phyloP scores from a whole-genome alignment of 164 flowering plant genomes.

The Vitis rotundifolia region DNA sequence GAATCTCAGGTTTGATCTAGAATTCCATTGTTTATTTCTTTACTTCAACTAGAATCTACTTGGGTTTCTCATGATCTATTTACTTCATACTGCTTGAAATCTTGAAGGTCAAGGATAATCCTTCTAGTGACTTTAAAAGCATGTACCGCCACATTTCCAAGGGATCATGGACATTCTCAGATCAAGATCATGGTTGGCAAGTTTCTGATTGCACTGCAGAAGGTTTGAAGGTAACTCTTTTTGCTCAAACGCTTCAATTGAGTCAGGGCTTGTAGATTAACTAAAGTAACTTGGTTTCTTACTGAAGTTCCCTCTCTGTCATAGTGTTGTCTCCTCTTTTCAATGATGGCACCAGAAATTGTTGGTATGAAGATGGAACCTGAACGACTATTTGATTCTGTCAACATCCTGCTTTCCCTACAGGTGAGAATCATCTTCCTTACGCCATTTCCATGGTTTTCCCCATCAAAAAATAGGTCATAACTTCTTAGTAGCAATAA shows the following conservation, averaged over 20 bases:
- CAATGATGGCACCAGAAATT: slow-evolving; percentile 48
- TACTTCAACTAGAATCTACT: no score
- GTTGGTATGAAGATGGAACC: slow-evolving; percentile 49
- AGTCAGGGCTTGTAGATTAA: neutral
- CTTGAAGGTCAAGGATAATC: slow-evolving; percentile 45
- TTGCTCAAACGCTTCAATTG: neutral
- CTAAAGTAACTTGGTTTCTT: neutral
- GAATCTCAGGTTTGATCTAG: slow-evolving; percentile 30
- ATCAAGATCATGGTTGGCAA: slow-evolving; percentile 70
- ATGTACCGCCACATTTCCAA: slow-evolving; percentile 62
- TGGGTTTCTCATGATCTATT: no score
- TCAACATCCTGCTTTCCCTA: slow-evolving; percentile 49
- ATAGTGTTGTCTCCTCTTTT: slow-evolving; percentile 50
- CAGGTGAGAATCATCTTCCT: slow-evolving; percentile 30
- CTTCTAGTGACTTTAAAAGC: slow-evolving; percentile 48
- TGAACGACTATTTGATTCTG: slow-evolving; percentile 40
- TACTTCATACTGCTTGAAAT: no score
- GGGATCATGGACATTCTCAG: slow-evolving; percentile 67
- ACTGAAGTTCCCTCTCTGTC: neutral
- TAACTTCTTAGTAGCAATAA: neutral
- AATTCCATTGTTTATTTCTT: neutral
- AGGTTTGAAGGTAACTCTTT: slow-evolving; percentile 41
- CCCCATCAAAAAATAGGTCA: no score
- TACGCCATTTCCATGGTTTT: no score
- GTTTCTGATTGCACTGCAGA: slow-evolving; percentile 72